Evolutionary conservation across 2,329 filamentous ascomycete species (phyloP), one percentile per base, ranked within the genome.

Genomic region (Talaromyces sp.): DNA sequence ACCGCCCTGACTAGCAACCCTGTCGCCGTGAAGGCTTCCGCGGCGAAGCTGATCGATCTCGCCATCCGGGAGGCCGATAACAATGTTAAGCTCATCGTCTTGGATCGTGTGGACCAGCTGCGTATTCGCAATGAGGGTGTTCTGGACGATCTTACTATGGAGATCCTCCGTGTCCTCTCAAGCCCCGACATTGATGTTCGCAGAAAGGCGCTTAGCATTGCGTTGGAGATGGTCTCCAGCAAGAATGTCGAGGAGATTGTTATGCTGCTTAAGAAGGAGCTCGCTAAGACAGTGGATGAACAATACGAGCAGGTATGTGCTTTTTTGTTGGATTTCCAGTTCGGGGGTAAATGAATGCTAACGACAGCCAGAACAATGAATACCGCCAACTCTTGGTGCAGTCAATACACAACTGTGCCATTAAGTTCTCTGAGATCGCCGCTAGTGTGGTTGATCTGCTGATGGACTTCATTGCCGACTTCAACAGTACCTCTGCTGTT

Each of bases 401-500:
- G 74, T 91, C 92, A 33, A 99, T 99, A 68, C 94, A 99, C 74
- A 91, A 95, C 72, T 97, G 94, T 73, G 94, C 94, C 65, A 97
- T 99, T 81, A 97, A 96, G 71, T 97, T 97, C 79, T 97, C 94
- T 10, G 93, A 99, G 75, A 93, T 99, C 57, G 94, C 94, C 22
- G 90, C 93, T 41, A 97, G 91, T 69, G 94, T 99, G 14, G 94
- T 99, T 49, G 94, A 94, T 61, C 84, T 97, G 40, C 83, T 99
- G 49, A 99, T 99, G 94, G 94, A 99, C 75, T 97, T 97, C 71
- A 97, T 99, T 67, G 91, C 90, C 47, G 94, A 99, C 73, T 97
- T 97, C 73, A 97, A 96, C 80, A 97, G 96, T 69, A 89, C 90
- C 40, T 96, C 93, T 1, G 94, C 94, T 1, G 90, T 99, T 27